Conservation (phyloP, 805 yeast species). For the Yarrowia sp. region DNA sequence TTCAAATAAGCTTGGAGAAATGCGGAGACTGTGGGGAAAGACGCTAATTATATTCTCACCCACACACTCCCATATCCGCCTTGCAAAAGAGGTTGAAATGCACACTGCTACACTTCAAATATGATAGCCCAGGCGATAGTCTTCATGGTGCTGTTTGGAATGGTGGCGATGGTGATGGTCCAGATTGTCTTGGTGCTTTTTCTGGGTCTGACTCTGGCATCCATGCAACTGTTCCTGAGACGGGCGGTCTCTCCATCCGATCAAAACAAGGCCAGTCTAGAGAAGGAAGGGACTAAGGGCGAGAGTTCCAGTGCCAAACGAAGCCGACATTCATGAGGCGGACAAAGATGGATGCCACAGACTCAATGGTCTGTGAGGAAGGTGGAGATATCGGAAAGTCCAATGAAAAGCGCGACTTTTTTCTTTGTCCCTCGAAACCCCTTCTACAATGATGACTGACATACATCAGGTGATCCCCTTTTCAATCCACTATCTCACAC, state of each 20-base stretch:
- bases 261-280: constrained; percentile 9
- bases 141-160: background rate
- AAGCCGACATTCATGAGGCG: background rate
- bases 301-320: background rate
- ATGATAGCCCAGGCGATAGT: constrained; percentile 8
- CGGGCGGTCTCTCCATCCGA: background rate
- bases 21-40: constrained; percentile 16
- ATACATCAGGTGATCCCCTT: too few species aligned
- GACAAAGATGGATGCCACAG: too few species aligned
- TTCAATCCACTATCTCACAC: too few species aligned
- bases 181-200: constrained; percentile 7
- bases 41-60: background rate
- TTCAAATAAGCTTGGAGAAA: background rate
- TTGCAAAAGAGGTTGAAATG: background rate
- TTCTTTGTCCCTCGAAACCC: too few species aligned
- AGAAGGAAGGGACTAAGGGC: background rate
- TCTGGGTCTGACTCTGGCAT: constrained; percentile 10
- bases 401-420: too few species aligned
- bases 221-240: constrained; percentile 9
- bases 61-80: background rate
- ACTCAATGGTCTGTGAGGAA: too few species aligned
- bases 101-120: background rate
- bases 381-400: too few species aligned
- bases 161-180: constrained; percentile 18
- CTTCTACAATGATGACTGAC: too few species aligned